A percentile compares a stretch with the other conserved stretches of the same genome.
Evolutionary conservation across 129 eudicot species (phyloP).

Genomic region (Ambrosia artemisiifolia): DNA sequence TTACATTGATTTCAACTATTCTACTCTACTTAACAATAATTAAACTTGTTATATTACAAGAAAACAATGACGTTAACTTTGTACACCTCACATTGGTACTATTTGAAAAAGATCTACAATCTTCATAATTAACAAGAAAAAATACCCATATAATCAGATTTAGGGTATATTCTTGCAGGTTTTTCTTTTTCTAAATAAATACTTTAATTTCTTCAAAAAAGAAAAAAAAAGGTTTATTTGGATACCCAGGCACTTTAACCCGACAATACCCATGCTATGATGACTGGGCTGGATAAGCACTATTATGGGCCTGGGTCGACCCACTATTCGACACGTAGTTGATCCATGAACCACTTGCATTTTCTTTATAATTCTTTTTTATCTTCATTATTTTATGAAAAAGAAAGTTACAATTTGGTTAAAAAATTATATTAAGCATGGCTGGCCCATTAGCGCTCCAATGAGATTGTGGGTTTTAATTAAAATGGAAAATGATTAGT

Average conservation of each 20-base stretch:
- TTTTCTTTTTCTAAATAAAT: background rate
- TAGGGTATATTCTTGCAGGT: background rate
- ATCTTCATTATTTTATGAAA: background rate
- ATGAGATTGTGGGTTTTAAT: slow-evolving; percentile 28
- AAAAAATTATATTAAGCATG: slow-evolving; percentile 18
- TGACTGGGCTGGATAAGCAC: slow-evolving; percentile 37
- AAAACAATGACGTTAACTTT: no score
- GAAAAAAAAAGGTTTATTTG: background rate
- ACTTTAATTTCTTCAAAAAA: background rate
- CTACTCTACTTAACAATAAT: no score
- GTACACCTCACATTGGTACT: background rate
- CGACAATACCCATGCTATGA: slow-evolving; percentile 37
- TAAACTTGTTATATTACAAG: no score
- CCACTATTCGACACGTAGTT: slow-evolving; percentile 36
- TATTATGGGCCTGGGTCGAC: slow-evolving; percentile 39
- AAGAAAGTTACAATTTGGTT: slow-evolving; percentile 14
- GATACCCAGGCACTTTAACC: slow-evolving; percentile 26
- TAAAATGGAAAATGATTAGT: slow-evolving; percentile 14
- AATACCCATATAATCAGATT: background rate
- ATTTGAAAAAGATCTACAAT: background rate
- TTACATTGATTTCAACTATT: no score
- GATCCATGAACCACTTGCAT: slow-evolving; percentile 37
- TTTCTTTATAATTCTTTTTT: slow-evolving; percentile 15
- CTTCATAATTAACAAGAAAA: background rate
- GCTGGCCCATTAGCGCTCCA: slow-evolving; percentile 38